Evolutionary conservation across 306 rosid genomes (phyloP).

Genomic region (Notholithocarpus densiflorus): DNA sequence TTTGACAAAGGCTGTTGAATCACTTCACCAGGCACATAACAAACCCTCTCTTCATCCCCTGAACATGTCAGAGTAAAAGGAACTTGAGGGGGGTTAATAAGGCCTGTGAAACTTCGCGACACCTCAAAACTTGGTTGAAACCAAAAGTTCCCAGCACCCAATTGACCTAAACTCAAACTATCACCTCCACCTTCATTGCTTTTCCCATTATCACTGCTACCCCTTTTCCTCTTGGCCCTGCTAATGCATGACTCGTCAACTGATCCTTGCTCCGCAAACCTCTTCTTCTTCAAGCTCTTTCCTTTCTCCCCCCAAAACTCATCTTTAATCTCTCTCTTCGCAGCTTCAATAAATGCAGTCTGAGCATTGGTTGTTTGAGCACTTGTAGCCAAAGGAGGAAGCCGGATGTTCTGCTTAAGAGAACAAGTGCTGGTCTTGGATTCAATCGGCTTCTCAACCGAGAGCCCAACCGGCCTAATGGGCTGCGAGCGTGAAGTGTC

Average conservation of each 20-base stretch:
- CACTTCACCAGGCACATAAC: conserved; percentile 65
- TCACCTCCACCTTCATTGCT: conserved; percentile 31
- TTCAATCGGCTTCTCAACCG: conserved; percentile 58
- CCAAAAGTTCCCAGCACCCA: conserved; percentile 65
- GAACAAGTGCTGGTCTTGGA: conserved; percentile 51
- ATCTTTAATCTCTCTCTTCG: conserved; percentile 35
- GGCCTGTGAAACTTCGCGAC: conserved; percentile 16
- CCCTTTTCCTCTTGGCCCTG: conserved; percentile 76
- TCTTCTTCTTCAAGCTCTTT: conserved; percentile 87
- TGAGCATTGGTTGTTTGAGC: conserved; percentile 22
- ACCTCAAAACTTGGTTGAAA: conserved; percentile 35
- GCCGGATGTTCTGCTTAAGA: conserved; percentile 74
- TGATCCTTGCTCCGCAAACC: conserved; percentile 54
- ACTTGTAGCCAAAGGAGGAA: conserved; percentile 67
- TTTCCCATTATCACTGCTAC: conserved; percentile 32
- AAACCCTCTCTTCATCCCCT: conserved; percentile 60
- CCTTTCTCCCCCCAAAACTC: conserved; percentile 69
- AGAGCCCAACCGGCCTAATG: conserved; percentile 62
- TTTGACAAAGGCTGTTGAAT: conserved; percentile 52
- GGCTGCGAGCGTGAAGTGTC: conserved; percentile 66
- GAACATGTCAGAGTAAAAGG: conserved; percentile 58
- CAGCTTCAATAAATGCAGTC: conserved; percentile 23
- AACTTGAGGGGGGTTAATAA: conserved; percentile 32
- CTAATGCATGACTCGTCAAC: conserved; percentile 43
- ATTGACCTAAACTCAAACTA: conserved; percentile 45